Evolutionary conservation across 225 moss, liverwort and hornwort genomes (phyloP).

Genomic region (Pseudisothecium myosuroides): DNA sequence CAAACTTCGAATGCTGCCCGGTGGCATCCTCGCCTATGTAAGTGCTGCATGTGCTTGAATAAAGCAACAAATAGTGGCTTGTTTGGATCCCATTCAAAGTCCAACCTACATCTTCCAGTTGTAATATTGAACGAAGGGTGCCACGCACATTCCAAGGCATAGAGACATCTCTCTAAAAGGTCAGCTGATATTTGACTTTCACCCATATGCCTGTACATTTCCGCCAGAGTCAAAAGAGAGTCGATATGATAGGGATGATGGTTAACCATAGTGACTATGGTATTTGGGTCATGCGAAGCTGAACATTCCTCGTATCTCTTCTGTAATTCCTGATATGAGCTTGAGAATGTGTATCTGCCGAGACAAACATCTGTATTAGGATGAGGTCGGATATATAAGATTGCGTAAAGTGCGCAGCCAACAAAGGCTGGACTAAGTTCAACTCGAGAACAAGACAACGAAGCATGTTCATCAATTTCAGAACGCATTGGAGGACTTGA

Average conservation of each 20-base stretch:
- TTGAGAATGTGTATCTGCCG: constrained; percentile 64
- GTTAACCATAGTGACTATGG: constrained; percentile 52
- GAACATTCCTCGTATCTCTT: constrained; percentile 65
- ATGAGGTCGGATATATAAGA: not conserved
- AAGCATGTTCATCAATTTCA: not conserved
- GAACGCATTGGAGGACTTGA: not conserved
- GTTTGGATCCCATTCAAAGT: constrained; percentile 58
- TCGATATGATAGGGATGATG: constrained; percentile 95
- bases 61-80: constrained; percentile 61
- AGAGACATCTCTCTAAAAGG: constrained; percentile 73
- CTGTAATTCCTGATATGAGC: constrained; percentile 65
- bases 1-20: constrained; percentile 91
- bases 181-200: constrained; percentile 64
- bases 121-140: constrained; percentile 72
- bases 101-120: constrained; percentile 66
- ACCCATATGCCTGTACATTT: constrained; percentile 82
- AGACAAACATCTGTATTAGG: not conserved
- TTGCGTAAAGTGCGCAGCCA: not conserved
- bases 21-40: constrained; percentile 85
- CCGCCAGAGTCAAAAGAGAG: constrained; percentile 75
- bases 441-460: not conserved
- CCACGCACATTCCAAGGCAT: constrained; percentile 86
- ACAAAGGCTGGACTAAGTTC: not conserved
- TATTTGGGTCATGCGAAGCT: constrained; percentile 69
- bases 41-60: constrained; percentile 84